These are phyloP conservation scores for Silene vulgaris DNA, from an alignment of 179 eudicot species.

Conservation along the genomic window DNA sequence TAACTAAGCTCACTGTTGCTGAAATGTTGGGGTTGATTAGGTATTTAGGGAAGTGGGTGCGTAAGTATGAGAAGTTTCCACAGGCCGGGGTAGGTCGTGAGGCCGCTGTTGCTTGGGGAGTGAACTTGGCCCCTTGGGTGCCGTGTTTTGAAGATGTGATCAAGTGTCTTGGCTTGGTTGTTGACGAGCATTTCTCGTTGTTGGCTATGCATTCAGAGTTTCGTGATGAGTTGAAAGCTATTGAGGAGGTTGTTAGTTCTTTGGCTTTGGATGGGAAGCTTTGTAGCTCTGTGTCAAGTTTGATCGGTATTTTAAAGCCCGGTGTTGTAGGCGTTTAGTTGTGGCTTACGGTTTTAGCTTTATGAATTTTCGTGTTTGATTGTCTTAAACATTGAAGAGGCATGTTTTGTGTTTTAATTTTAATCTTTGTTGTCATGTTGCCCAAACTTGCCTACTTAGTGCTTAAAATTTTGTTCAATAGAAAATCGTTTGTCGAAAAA, in stretches of 20 bases:
- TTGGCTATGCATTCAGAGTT: slow-evolving; percentile 73
- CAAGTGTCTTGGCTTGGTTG: slow-evolving; percentile 52
- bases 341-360: not conserved
- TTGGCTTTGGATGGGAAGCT: slow-evolving; percentile 55
- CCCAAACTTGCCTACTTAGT: not conserved
- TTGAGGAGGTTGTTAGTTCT: slow-evolving; percentile 44
- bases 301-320: slow-evolving; percentile 44
- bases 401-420: not conserved
- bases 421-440: not conserved
- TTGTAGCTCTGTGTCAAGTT: slow-evolving; percentile 49
- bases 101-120: slow-evolving; percentile 37
- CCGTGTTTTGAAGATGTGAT: slow-evolving; percentile 53
- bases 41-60: slow-evolving; percentile 85
- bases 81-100: slow-evolving; percentile 47
- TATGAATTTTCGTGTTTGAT: not conserved
- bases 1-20: slow-evolving; percentile 53
- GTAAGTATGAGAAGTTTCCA: slow-evolving; percentile 75
- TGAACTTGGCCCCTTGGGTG: slow-evolving; percentile 55
- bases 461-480: not conserved
- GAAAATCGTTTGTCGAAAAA: not conserved
- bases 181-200: slow-evolving; percentile 80
- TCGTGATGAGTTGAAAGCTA: slow-evolving; percentile 53
- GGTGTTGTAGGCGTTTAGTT: slow-evolving; percentile 32
- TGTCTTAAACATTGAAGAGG: not conserved
- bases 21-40: slow-evolving; percentile 56